These are phyloP conservation scores for Diaporthe amygdali DNA, from an alignment of 2,329 filamentous ascomycete species.

Conservation along the genomic window DNA sequence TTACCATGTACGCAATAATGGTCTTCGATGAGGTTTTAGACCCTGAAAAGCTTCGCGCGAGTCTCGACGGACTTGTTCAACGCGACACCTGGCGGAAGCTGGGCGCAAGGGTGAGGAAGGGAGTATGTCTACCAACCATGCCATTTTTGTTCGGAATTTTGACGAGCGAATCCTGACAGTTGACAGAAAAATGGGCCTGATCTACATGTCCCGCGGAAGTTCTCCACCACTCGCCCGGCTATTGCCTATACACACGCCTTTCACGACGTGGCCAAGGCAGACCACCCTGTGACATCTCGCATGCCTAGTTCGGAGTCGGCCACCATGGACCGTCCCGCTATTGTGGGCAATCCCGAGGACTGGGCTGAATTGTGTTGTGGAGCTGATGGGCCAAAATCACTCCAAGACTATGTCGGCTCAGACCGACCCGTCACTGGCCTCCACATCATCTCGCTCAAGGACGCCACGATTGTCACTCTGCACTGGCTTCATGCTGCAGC, in stretches of 20 bases:
- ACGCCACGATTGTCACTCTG: constrained; percentile 48
- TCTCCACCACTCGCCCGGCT: constrained; percentile 38
- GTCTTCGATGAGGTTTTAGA: constrained; percentile 32
- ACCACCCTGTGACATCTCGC: constrained; percentile 40
- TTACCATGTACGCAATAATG: constrained; percentile 30
- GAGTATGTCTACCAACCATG: not conserved
- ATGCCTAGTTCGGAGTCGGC: constrained; percentile 31
- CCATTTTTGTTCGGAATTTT: not conserved
- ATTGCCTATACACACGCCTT: constrained; percentile 40
- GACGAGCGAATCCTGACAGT: not conserved
- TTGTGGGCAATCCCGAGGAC: constrained; percentile 33
- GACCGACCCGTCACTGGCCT: constrained; percentile 48
- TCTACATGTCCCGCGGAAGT: constrained; percentile 28
- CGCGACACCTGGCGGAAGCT: constrained; percentile 32
- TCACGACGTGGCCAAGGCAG: constrained; percentile 34
- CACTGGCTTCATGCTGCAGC: constrained; percentile 48
- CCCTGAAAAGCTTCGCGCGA: constrained; percentile 27
- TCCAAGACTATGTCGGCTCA: constrained; percentile 41
- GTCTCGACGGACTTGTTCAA: constrained; percentile 30
- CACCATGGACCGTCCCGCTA: constrained; percentile 28
- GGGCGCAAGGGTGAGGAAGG: constrained; percentile 29
- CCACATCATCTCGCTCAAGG: constrained; percentile 47
- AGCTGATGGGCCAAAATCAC: constrained; percentile 30
- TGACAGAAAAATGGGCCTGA: not conserved
- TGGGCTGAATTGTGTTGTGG: constrained; percentile 29